Base-by-base conservation (phyloP, 1,284 basidiomycete genomes). In the Pulchroboletus neoregius region DNA sequence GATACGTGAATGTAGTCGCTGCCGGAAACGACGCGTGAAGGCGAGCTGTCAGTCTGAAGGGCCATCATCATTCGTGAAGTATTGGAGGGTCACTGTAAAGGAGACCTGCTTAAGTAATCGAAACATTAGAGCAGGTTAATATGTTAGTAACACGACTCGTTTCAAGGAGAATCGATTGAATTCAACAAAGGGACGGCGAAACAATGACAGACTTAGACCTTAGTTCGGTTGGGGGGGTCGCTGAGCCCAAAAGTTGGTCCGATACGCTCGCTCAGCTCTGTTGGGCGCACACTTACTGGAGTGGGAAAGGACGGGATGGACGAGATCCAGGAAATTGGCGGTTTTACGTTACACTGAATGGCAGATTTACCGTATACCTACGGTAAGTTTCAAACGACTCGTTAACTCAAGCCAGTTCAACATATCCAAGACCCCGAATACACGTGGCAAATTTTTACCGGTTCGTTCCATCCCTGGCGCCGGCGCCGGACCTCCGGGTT, bases 261-360 rank as follows among this genome's bases (percentile, higher is more conserved):
- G 58, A 59, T 39, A 32, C 31, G 32, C 32, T 39, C 56, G 53
- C 56, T 44, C 42, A 36, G 6, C 35, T 48, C 48, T 37, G 48
- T 53, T 56, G 24, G 52, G 49, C 42, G 33, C 24, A 28, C 9
- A 12, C 12, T 30, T 20, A 13, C 18, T 45, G 43, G 35, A 47
- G 35, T 40, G 51, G 32, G 43, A 20, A 20, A n/a, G n/a, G n/a
- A n/a, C n/a, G n/a, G n/a, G n/a, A n/a, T n/a, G 20, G 20, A 20
- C 20, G 20, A 20, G 3, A 20, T 20, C n/a, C n/a, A n/a, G n/a
- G n/a, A n/a, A 8, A 39, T 32, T 40, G 43, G 46, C 40, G 23
- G 34, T 10, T 41, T 56, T 46, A 58, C 45, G 57, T 60, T 16
- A 35, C 16, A 15, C 12, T 53, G 34, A 53, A 62, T 48, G 1